These are phyloP conservation scores for Colletotrichum sp. DNA, from an alignment of 2,329 filamentous ascomycete genomes.

Conservation along the genomic window DNA sequence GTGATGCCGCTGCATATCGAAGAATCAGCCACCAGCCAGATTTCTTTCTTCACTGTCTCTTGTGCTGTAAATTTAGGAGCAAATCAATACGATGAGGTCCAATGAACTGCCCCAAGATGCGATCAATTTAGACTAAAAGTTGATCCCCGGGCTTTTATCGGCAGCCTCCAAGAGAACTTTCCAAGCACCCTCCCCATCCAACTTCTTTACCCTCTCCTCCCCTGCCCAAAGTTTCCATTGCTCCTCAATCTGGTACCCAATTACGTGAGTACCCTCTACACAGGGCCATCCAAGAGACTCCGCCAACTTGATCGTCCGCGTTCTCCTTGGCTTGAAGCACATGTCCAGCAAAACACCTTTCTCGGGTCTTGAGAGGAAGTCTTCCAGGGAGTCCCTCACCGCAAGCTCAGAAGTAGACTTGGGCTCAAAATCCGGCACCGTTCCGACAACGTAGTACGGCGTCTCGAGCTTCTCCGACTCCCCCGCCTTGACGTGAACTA, in stretches of 20 bases:
- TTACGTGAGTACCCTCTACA: constrained; percentile 44
- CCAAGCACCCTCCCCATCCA: constrained; percentile 35
- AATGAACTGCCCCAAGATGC: not conserved
- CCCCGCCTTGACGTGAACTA: constrained; percentile 33
- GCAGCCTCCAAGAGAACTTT: constrained; percentile 33
- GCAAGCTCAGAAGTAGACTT: constrained; percentile 29
- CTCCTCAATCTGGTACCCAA: constrained; percentile 43
- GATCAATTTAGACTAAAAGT: constrained; percentile 23
- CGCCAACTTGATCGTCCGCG: constrained; percentile 38
- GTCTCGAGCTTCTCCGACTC: constrained; percentile 26
- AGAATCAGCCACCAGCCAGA: not conserved
- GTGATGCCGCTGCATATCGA: not conserved
- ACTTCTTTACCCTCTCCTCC: constrained; percentile 25
- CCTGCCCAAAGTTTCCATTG: constrained; percentile 44
- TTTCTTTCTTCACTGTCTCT: not conserved
- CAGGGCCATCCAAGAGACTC: constrained; percentile 35
- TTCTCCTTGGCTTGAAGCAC: constrained; percentile 45
- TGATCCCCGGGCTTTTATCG: constrained; percentile 34
- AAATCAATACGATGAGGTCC: not conserved
- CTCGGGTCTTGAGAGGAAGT: constrained; percentile 27
- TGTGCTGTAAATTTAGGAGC: not conserved
- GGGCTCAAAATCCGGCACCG: constrained; percentile 41
- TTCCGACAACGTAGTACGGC: constrained; percentile 41
- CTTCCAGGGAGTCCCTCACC: constrained; percentile 27
- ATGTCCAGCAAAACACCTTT: constrained; percentile 44